Evolutionary conservation across 2,329 filamentous ascomycete species (phyloP), one percentile per base, ranked within the genome.

Genomic region (Pezicula radicicola): DNA sequence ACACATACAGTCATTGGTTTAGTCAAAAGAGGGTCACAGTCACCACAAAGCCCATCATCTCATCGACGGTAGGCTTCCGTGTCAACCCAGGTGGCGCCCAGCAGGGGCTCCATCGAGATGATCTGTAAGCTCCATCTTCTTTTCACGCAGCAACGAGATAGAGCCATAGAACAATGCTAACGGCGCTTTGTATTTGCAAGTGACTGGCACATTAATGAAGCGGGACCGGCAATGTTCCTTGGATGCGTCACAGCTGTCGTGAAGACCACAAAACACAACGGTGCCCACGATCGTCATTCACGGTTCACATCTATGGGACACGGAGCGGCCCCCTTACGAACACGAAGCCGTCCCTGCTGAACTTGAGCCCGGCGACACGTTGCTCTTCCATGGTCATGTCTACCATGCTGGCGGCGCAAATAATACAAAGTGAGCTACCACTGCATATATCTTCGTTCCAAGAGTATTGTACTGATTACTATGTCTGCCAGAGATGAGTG

Each of bases 31-130:
- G 64, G 50, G 61, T 60, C 37, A 67, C 59, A 0, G 67, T 69
- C 7, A 64, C 58, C 7, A 64, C 63, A 1, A 72, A 72, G 58
- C 70, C 70, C 2, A 67, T 68, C 10, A 61, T 72, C 40, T 64
- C 68, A 1, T 67, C 61, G 1, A 70, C 70, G 2, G 68, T 69
- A 4, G 70, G 68, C 5, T 72, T 71, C 47, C 58, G 68, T 2
- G 67, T 74, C 21, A 67, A 70, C 36, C 72, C 72, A 72, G 72
- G 0, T 70, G 68, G 13, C 64, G 59, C 33, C 33, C 68, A 70
- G 47, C 72, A 75, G 51, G 62, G 65, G 0, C 51, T 73, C 37
- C 70, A 75, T 46, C 58, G 70, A 15, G 63, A 72, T 51, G 70
- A 74, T 61, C 36, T 43, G 48, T 50, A 33, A 46, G 45, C 33